These are phyloP conservation scores for Hypocrella siamensis DNA, from an alignment of 2,329 filamentous ascomycete genomes.

Conservation along the genomic window DNA sequence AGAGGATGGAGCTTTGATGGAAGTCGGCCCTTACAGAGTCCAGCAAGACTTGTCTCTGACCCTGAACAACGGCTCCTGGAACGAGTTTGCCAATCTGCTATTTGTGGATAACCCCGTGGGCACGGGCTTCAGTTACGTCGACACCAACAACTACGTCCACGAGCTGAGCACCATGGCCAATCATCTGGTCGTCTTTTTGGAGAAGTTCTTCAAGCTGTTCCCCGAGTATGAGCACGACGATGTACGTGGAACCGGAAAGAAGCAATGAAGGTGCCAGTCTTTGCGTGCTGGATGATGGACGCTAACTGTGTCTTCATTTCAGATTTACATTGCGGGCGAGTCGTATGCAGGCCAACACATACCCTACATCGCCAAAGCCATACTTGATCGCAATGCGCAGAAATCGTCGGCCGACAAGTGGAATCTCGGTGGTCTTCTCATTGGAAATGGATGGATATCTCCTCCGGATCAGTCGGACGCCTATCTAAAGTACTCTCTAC, in stretches of 20 bases:
- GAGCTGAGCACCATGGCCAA: slow-evolving; percentile 80
- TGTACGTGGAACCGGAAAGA: too few relatives aligned
- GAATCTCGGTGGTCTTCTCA: slow-evolving; percentile 73
- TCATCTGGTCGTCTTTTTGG: slow-evolving; percentile 77
- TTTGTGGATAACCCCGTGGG: slow-evolving; percentile 97
- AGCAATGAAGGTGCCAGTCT: too few relatives aligned
- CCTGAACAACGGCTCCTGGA: slow-evolving; percentile 92
- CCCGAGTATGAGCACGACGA: slow-evolving; percentile 86
- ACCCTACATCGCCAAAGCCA: slow-evolving; percentile 85
- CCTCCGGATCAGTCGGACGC: slow-evolving; percentile 79
- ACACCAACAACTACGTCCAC: slow-evolving; percentile 72
- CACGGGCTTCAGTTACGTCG: slow-evolving; percentile 89
- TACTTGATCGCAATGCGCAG: slow-evolving; percentile 73
- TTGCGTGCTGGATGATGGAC: background rate
- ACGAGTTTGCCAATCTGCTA: slow-evolving; percentile 91
- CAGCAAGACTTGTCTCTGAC: slow-evolving; percentile 55
- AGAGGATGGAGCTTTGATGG: slow-evolving; percentile 91
- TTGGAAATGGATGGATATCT: slow-evolving; percentile 96
- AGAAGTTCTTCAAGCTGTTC: slow-evolving; percentile 82
- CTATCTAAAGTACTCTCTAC: slow-evolving; percentile 69
- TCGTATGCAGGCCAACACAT: slow-evolving; percentile 96
- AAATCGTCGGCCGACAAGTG: slow-evolving; percentile 28
- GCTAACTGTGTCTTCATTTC: slow-evolving; percentile 5
- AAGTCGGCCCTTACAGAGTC: slow-evolving; percentile 84
- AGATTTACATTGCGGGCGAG: slow-evolving; percentile 92